Evolutionary conservation across 805 yeast species (phyloP), one percentile per base, ranked within the genome.

Genomic region (Ogataea pini): DNA sequence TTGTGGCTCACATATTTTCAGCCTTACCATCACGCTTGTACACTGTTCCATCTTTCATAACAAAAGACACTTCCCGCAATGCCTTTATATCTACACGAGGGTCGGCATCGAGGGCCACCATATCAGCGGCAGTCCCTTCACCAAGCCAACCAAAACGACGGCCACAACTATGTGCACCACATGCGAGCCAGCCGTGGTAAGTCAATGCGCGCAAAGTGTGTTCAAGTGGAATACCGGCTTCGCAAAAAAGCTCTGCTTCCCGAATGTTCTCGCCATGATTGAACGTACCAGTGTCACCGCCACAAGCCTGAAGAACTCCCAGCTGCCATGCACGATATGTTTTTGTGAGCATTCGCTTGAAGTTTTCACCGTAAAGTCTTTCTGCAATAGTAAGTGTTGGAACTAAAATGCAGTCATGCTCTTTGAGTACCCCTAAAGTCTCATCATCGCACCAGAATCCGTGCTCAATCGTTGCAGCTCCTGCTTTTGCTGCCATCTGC

Each of bases 251-350:
- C 48, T 62, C 66, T 22, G 58, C 60, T 33, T 62, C 66, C 28
- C 63, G 38, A n/a, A 60, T 53, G 43, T 61, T 61, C 27, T 61
- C 65, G 9, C 65, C 65, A 42, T 61, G 65, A n/a, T 58, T 55
- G 34, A 58, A 61, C 1, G 65, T 60, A 2, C 65, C 65, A 9
- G 65, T 61, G 38, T 61, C 65, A 9, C 65, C 65, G 4, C 65
- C 65, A 46, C 64, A 60, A 1, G 64, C 64, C 27, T 58, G 55
- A 9, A 39, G 34, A n/a, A 61, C 49, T 4, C 63, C 65, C 49
- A 55, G 33, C 25, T 60, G 38, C 57, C 60, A 59, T 2, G 63
- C 62, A 5, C 42, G 46, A n/a, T 46, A 49, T 2, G 61, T 58
- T 32, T 56, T 59, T 8, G 19, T 24, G 14, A 60, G 45, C 44